Evolutionary conservation across 1,284 basidiomycete genomes (phyloP).

Genomic region (Naganishia cerealis): DNA sequence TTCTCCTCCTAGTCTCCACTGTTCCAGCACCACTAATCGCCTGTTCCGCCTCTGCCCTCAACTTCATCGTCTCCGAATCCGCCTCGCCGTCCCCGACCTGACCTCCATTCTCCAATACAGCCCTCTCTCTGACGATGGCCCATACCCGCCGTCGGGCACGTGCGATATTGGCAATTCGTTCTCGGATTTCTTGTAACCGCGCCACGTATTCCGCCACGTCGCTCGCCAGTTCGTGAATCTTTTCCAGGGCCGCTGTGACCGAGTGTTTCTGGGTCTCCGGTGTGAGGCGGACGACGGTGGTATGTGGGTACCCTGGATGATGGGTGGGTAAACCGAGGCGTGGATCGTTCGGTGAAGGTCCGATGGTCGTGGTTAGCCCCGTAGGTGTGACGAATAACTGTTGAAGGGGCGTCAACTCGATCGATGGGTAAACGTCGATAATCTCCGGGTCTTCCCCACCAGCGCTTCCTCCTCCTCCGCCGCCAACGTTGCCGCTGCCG

Average conservation of each 20-base stretch:
- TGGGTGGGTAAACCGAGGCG: conserved; percentile 37
- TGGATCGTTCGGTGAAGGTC: conserved; percentile 43
- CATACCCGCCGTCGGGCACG: conserved; percentile 56
- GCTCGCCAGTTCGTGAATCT: conserved; percentile 54
- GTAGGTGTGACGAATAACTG: conserved; percentile 49
- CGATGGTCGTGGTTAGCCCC: conserved; percentile 49
- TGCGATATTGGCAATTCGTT: conserved; percentile 55
- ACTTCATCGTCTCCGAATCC: conserved; percentile 34
- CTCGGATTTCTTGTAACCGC: conserved; percentile 57
- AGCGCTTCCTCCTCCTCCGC: too few species aligned
- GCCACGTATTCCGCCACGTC: conserved; percentile 59
- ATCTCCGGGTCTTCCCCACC: conserved; percentile 25
- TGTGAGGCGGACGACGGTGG: conserved; percentile 50
- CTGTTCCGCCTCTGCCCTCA: conserved; percentile 32
- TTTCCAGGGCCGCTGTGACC: conserved; percentile 52
- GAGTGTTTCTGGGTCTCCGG: conserved; percentile 48
- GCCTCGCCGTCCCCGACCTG: conserved; percentile 32
- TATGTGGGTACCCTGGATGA: conserved; percentile 41
- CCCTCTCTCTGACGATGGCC: conserved; percentile 54
- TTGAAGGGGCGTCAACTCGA: conserved; percentile 47
- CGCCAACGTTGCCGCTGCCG: too few species aligned
- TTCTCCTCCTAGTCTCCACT: conserved; percentile 32
- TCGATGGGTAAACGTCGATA: conserved; percentile 31
- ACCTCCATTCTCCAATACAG: conserved; percentile 34
- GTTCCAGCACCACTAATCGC: conserved; percentile 24